Percentiles rank a stretch among this genome's conserved stretches.
phyloP scores from a whole-genome alignment of 2,329 filamentous ascomycete genomes.

The Fusarium keratoplasticum region DNA sequence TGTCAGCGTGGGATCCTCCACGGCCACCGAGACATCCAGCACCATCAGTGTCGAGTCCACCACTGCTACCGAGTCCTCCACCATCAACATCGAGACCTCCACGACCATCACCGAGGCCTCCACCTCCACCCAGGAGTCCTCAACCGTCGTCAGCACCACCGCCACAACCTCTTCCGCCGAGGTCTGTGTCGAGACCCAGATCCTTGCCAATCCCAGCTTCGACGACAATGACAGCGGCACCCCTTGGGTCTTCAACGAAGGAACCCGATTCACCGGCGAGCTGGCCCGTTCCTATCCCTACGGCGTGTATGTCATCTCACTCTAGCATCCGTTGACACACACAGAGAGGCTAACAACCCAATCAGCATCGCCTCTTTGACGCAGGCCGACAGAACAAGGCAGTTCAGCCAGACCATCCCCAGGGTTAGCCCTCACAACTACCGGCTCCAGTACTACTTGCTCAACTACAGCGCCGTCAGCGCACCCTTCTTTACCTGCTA shows the following conservation, averaged over 20 bases:
- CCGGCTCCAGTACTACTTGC: constrained; percentile 1
- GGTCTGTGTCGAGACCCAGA: not conserved
- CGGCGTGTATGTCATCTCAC: not conserved
- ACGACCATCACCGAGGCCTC: not conserved
- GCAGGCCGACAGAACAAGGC: not conserved
- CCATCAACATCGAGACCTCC: not conserved
- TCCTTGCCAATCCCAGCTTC: constrained; percentile 11
- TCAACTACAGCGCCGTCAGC: not conserved
- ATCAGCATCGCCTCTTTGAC: not conserved
- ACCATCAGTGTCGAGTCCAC: not conserved
- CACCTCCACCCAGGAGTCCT: not conserved
- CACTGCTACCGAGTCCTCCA: not conserved
- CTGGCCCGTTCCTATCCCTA: not conserved
- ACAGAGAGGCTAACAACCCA: not conserved
- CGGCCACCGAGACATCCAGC: not conserved
- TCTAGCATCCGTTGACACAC: not conserved
- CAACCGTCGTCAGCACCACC: not conserved
- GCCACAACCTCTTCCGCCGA: not conserved
- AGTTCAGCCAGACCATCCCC: not conserved
- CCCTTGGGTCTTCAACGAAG: not conserved
- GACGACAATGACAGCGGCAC: not conserved
- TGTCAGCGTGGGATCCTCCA: not conserved
- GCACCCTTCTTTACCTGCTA: not conserved
- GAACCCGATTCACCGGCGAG: not conserved
- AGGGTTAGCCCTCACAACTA: not conserved